phyloP scores from a whole-genome alignment of 2,329 filamentous ascomycete species.

The Alternaria panax region DNA sequence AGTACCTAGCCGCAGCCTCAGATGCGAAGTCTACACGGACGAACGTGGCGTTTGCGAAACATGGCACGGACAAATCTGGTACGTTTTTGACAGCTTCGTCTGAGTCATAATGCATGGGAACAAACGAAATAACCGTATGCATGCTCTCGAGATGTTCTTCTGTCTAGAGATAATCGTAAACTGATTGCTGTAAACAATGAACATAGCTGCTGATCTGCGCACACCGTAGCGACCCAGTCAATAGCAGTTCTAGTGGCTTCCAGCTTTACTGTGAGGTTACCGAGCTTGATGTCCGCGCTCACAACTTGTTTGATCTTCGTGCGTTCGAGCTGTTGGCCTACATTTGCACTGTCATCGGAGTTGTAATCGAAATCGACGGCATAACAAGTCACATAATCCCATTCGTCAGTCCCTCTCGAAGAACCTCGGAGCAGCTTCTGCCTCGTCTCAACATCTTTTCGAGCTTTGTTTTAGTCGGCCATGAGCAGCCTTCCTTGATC shows the following conservation, averaged over 20 bases:
- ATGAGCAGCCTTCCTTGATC: background rate
- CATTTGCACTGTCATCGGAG: background rate
- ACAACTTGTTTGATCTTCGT: background rate
- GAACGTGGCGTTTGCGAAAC: conserved; percentile 8
- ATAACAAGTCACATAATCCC: background rate
- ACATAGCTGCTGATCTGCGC: conserved; percentile 3
- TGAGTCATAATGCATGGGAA: background rate
- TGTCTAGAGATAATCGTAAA: conserved; percentile 13
- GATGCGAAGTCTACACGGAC: conserved; percentile 10
- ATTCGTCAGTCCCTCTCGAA: background rate
- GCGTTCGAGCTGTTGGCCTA: background rate
- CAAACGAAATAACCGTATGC: background rate
- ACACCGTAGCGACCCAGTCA: background rate
- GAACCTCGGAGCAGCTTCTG: background rate
- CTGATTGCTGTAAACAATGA: background rate
- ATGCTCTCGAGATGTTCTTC: background rate
- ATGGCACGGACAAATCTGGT: conserved; percentile 1
- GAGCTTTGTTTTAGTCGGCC: background rate
- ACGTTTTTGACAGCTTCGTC: background rate
- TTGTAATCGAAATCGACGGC: background rate
- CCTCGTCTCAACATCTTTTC: background rate
- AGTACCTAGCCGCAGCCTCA: conserved; percentile 11
- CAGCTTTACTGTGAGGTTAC: background rate
- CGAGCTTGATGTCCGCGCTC: background rate
- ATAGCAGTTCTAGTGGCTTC: background rate